Percentiles rank a stretch among this genome's conserved stretches.
phyloP scores from a whole-genome alignment of 2,329 filamentous ascomycete species.

The Talaromyces sp. region DNA sequence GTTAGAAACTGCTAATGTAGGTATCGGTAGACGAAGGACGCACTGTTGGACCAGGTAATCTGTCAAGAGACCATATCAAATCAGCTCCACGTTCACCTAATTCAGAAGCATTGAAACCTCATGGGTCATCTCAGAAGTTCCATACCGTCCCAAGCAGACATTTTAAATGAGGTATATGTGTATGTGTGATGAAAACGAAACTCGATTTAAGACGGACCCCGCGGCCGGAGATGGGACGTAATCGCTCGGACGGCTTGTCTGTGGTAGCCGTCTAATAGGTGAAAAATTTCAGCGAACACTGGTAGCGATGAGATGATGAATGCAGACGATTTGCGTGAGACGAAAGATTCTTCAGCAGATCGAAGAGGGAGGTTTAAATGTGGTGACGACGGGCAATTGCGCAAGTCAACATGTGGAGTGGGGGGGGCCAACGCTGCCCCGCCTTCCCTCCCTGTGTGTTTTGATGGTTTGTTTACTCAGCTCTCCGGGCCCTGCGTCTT shows the following conservation, averaged over 20 bases:
- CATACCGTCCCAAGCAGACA: conserved; percentile 54
- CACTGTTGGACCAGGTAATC: conserved; percentile 7
- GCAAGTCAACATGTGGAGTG: not conserved
- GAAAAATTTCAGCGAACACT: not conserved
- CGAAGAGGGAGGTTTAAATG: not conserved
- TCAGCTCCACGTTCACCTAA: not conserved
- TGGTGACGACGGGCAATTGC: not conserved
- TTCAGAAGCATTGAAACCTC: not conserved
- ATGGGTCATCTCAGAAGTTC: conserved; percentile 9
- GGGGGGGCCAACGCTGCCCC: conserved; percentile 5
- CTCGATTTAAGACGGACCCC: not conserved
- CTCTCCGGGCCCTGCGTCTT: not conserved
- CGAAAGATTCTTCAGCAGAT: not conserved
- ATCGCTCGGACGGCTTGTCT: not conserved
- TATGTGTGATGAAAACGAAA: not conserved
- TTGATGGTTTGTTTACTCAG: not conserved
- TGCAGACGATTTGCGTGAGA: not conserved
- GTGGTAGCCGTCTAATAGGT: not conserved
- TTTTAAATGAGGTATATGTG: not conserved
- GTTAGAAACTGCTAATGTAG: not conserved
- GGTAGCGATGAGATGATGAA: not conserved
- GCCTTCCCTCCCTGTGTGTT: conserved; percentile 1
- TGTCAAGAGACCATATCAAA: not conserved
- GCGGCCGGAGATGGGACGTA: not conserved
- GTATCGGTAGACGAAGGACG: conserved; percentile 1